Evolutionary conservation across 2,329 filamentous ascomycete species (phyloP), one percentile per base, ranked within the genome.

Genomic region (Akanthomyces uredinophilus): DNA sequence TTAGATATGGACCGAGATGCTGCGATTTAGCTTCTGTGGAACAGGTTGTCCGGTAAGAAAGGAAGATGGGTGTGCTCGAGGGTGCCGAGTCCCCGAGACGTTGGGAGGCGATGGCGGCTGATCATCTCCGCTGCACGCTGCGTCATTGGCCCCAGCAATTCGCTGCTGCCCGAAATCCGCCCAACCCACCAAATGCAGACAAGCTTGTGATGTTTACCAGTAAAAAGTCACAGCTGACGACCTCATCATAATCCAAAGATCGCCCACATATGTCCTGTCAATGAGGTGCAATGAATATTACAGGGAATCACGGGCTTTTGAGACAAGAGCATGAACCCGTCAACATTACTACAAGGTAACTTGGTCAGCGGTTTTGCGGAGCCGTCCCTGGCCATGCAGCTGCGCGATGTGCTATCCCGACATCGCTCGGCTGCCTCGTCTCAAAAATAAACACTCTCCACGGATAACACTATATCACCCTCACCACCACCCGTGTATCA

Each of bases 151-250:
- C 35, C 47, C 44, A 27, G 16, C 55, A n/a, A 50, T 20, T 51
- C 47, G 47, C 37, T 60, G 57, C 14, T 52, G 57, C 57, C 57
- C 57, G 24, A 60, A 52, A 43, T n/a, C 39, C 47, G 57, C 49
- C 47, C 57, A 60, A 58, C 20, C 27, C 55, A 39, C 20, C 10
- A 39, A 39, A 37, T 35, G 4, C 24, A 35, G 10, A 13, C 22
- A 50, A 29, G 55, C 55, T 41, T 27, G 44, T 58, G 44, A 57
- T 47, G 10, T 35, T 35, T 35, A 11, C n/a, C n/a, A n/a, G n/a
- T n/a, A n/a, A n/a, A n/a, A n/a, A n/a, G n/a, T n/a, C n/a, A n/a
- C 29, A 22, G 41, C 37, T n/a, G 13, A 20, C 29, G 24, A 37
- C 22, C n/a, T 3, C 24, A 16, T n/a, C 13, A 14, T 14, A 13